These are phyloP conservation scores for Apodospora peruviana DNA, from an alignment of 495 filamentous ascomycete species.

Conservation along the genomic window DNA sequence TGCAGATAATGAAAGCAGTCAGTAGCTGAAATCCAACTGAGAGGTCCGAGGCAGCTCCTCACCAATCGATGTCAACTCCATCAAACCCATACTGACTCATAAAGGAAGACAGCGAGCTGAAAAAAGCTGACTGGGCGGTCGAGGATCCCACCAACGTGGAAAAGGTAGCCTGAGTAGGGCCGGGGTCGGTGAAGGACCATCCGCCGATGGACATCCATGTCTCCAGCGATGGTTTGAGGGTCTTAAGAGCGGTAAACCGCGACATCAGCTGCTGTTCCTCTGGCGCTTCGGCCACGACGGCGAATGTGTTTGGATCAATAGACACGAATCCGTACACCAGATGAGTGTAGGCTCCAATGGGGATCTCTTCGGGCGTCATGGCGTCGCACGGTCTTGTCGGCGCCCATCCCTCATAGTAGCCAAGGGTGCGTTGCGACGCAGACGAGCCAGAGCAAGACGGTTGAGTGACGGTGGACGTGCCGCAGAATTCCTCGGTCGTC, in stretches of 20 bases:
- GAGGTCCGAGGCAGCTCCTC: background rate
- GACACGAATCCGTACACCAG: conserved; percentile 24
- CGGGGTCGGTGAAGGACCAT: conserved; percentile 37
- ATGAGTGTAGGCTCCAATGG: conserved; percentile 10
- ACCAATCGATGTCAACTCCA: conserved; percentile 53
- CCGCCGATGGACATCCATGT: conserved; percentile 38
- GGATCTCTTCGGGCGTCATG: conserved; percentile 7
- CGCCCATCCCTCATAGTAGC: conserved; percentile 15
- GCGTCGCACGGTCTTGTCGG: background rate
- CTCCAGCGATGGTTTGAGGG: conserved; percentile 18
- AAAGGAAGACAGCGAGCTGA: conserved; percentile 10
- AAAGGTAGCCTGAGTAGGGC: conserved; percentile 14
- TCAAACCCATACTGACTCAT: conserved; percentile 13
- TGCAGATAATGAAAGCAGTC: background rate
- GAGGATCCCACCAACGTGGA: conserved; percentile 13
- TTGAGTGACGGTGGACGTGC: background rate
- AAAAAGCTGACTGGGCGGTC: conserved; percentile 14
- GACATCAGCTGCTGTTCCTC: background rate
- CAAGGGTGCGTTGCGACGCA: background rate
- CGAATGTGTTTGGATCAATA: conserved; percentile 11
- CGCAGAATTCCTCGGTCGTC: conserved; percentile 13
- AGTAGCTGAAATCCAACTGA: background rate
- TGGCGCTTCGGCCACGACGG: conserved; percentile 4
- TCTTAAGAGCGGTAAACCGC: conserved; percentile 24
- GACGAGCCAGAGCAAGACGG: conserved; percentile 22